Evolutionary conservation across 1,284 basidiomycete genomes (phyloP), one percentile per base, ranked within the genome.

Genomic region (Leccinum solheimii): DNA sequence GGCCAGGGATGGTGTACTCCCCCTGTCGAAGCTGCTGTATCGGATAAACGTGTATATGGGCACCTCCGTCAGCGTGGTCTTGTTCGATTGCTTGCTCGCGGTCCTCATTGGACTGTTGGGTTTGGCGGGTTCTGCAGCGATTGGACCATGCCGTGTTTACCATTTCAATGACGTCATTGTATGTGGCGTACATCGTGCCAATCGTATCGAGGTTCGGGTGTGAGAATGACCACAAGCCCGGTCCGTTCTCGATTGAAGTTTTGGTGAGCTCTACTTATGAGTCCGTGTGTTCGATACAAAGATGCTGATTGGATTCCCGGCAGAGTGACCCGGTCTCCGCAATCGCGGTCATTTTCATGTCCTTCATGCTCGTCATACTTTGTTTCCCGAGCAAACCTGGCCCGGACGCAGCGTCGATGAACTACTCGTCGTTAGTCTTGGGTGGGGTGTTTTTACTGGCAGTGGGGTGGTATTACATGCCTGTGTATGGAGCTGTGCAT

Each of bases 401-500:
- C 56, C 63, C 48, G 61, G 62, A 27, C 21, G 51, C 38, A 3
- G 27, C 58, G 6, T 59, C 52, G n/a, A 73, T 75, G 75, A 75
- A 77, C 26, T 74, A 77, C 34, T 68, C 73, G 6, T 64, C 66
- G 2, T 64, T 73, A 11, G 70, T 75, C 2, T 58, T 74, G 40
- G 68, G 72, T 1, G 71, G 74, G 3, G 58, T 68, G 49, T 58
- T 72, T 52, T 34, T 50, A 2, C 60, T 74, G 13, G 59, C 58
- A 53, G 40, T 71, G 19, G 40, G 40, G 6, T 72, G 72, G 72
- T 72, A 73, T 53, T 75, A 72, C 55, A 62, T 70, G 32, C 71
- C 72, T 4, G 64, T 74, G 10, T 72, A 70, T 8, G 71, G 71
- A 0, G 71, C 68, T 6, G 60, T 68, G 34, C 63, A 72, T 38